A percentile compares a stretch with the other conserved stretches of the same genome.
phyloP scores from a whole-genome alignment of 345 rosid species.

The Schrenkiella parvula region DNA sequence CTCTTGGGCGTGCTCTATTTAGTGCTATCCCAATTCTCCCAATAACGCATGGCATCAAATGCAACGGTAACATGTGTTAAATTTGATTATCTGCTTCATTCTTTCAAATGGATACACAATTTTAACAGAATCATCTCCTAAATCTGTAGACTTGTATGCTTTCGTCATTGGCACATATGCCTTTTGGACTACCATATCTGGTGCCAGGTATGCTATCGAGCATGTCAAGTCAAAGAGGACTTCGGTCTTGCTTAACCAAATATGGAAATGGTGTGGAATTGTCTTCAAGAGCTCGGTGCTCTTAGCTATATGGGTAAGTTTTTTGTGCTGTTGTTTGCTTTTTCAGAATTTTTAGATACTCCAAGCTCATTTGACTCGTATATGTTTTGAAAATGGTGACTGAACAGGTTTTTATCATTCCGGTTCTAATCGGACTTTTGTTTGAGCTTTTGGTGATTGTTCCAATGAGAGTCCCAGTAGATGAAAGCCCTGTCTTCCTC shows the following conservation, averaged over 20 bases:
- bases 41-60: conserved; percentile 93
- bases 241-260: conserved; percentile 57
- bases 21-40: conserved; percentile 92
- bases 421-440: conserved; percentile 89
- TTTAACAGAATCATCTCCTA: conserved; percentile 4
- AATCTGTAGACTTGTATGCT: conserved; percentile 79
- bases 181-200: conserved; percentile 88
- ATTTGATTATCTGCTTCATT: background rate
- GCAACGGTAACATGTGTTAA: conserved; percentile 63
- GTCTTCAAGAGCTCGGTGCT: conserved; percentile 77
- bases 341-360: background rate
- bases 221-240: conserved; percentile 76
- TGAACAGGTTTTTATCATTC: conserved; percentile 81
- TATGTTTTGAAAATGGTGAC: background rate
- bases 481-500: conserved; percentile 99
- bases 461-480: conserved; percentile 99
- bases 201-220: conserved; percentile 79
- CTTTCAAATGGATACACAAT: background rate
- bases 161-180: conserved; percentile 91
- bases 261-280: conserved; percentile 89
- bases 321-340: background rate
- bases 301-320: conserved; percentile 85
- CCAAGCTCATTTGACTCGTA: background rate
- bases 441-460: conserved; percentile 98
- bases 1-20: conserved; percentile 94